Evolutionary conservation across 371 early-diverging fungal genomes (phyloP).

Genomic region (Scutellospora calospora): DNA sequence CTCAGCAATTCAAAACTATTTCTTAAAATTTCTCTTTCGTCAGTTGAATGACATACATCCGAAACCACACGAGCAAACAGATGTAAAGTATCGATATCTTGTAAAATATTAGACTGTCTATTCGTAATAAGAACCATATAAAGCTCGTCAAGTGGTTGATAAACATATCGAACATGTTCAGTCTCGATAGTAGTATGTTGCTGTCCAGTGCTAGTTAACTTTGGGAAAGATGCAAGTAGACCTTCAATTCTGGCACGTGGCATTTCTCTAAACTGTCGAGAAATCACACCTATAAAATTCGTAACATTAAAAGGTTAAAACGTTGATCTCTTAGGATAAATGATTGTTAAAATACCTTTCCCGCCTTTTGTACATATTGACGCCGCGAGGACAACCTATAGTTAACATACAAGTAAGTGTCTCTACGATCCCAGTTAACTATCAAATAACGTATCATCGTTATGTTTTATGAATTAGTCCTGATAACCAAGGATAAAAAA

Average conservation of each 20-base stretch:
- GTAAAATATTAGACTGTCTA: conserved; percentile 80
- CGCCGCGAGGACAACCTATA: conserved; percentile 40
- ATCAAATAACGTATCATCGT: too few relatives aligned
- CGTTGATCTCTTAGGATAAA: neutral
- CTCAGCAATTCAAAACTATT: conserved; percentile 89
- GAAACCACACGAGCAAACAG: conserved; percentile 93
- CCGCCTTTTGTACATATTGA: conserved; percentile 41
- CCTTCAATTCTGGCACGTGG: conserved; percentile 97
- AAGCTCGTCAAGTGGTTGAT: conserved; percentile 95
- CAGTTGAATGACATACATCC: conserved; percentile 90
- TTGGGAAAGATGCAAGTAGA: conserved; percentile 94
- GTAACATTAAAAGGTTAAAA: neutral
- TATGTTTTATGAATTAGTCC: neutral
- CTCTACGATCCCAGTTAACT: neutral
- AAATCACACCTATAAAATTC: conserved; percentile 79
- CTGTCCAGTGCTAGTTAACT: conserved; percentile 87
- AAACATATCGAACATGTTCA: conserved; percentile 95
- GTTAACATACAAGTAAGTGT: conserved; percentile 6
- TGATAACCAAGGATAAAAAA: neutral
- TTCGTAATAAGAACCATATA: conserved; percentile 66
- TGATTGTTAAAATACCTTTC: conserved; percentile 8
- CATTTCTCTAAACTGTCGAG: conserved; percentile 97
- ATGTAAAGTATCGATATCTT: conserved; percentile 95
- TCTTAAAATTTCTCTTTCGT: conserved; percentile 77
- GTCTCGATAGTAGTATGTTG: conserved; percentile 98